Evolutionary conservation across 2,329 filamentous ascomycete genomes (phyloP), one percentile per base, ranked within the genome.

Genomic region (Sordariomycetes sp.): DNA sequence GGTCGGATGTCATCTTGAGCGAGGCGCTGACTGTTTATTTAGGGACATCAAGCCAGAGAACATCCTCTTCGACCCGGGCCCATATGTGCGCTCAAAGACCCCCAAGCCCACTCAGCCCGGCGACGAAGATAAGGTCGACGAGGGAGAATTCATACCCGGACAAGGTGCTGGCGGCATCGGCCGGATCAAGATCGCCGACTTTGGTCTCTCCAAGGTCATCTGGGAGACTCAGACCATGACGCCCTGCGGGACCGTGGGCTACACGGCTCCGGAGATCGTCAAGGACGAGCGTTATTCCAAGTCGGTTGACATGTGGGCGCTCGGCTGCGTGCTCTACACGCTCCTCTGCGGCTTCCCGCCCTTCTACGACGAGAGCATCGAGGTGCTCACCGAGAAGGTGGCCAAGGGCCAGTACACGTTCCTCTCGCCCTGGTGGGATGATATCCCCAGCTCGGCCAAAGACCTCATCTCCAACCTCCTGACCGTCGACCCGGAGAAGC

Each of bases 31-130:
- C 22, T 24, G 20, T 50, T 8, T 8, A 35, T 51, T 59, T 67
- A 97, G 91, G 72, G 92, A 97, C 70, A 99, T 99, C 74, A 99
- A 99, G 74, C 94, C 94, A 0, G 94, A 99, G 73, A 99, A 99
- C 68, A 85, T 99, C 58, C 78, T 99, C 3, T 99, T 97, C 73
- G 89, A 90, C 65, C 93, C 92, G 3, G 89, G 86, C 60, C 87
- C 90, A 0, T 86, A 94, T 62, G 73, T 95, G 22, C 89, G 92
- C 0, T 87, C 89, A 6, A 93, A 86, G 69, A 78, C 85, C 58
- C 90, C 90, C 1, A 90, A 90, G 72, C 90, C 90, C 1, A 87
- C 80, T 69, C 85, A 87, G 59, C 86, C 91, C 2, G 94, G 94
- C 32, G 94, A 99, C 65, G 94, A 99, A 73, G 93, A 97, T 69